Percentiles rank a stretch among this genome's conserved stretches.
phyloP scores from a whole-genome alignment of 345 rosid species.

The Luvunga scandens region DNA sequence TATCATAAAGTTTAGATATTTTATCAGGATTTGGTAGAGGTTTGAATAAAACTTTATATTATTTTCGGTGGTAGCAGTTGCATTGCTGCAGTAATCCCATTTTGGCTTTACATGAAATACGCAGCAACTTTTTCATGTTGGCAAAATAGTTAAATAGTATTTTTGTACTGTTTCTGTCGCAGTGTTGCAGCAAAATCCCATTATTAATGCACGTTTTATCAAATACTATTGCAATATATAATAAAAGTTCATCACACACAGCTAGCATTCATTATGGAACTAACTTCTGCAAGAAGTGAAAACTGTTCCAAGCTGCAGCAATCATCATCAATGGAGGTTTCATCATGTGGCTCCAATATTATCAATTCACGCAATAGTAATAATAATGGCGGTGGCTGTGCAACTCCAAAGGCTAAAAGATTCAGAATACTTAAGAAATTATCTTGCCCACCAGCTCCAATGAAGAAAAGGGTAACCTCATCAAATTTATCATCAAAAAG shows the following conservation, averaged over 20 bases:
- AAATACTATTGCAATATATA: too few relatives aligned
- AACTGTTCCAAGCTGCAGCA: not conserved
- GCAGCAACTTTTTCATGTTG: conserved; percentile 19
- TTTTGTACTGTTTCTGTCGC: conserved; percentile 35
- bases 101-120: conserved; percentile 30
- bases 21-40: conserved; percentile 34
- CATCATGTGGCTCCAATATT: not conserved
- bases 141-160: conserved; percentile 17
- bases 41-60: conserved; percentile 14
- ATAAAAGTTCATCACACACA: not conserved
- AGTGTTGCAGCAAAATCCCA: conserved; percentile 8
- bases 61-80: conserved; percentile 42
- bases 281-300: conserved; percentile 8
- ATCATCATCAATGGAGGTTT: not conserved
- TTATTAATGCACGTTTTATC: not conserved
- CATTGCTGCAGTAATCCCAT: conserved; percentile 27
- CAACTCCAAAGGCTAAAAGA: conserved; percentile 31
- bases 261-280: not conserved
- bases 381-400: conserved; percentile 6
- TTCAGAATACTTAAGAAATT: conserved; percentile 27
- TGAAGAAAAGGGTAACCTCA: conserved; percentile 31
- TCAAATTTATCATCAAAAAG: conserved; percentile 6
- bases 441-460: conserved; percentile 40
- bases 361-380: not conserved
- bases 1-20: conserved; percentile 9